phyloP scores from a whole-genome alignment of 257 asterid species.

The Penstemon eatonii region DNA sequence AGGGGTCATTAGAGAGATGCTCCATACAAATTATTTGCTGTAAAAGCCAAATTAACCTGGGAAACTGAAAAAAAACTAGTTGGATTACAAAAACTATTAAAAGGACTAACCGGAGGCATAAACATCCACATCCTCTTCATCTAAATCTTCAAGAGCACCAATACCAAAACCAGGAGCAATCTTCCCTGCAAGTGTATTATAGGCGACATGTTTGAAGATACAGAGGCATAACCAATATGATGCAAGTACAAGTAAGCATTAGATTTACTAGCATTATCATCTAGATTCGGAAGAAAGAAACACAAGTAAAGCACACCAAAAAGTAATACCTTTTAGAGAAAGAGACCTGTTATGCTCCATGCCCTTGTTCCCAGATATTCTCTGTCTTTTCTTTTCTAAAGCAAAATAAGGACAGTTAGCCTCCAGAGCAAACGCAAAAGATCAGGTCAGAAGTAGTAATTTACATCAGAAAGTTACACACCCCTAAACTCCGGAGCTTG shows the following conservation, averaged over 20 bases:
- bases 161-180: conserved; percentile 93
- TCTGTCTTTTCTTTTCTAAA: conserved; percentile 76
- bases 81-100: conserved; percentile 12
- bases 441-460: conserved; percentile 15
- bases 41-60: conserved; percentile 18
- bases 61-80: conserved; percentile 17
- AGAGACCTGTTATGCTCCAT: conserved; percentile 45
- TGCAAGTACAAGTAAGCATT: not conserved
- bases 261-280: not conserved
- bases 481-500: conserved; percentile 99
- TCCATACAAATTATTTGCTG: not conserved
- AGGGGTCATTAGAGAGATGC: not conserved
- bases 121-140: conserved; percentile 92
- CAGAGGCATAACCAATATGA: not conserved
- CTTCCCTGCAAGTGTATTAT: conserved; percentile 56
- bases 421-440: not conserved
- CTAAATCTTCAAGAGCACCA: conserved; percentile 96
- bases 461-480: conserved; percentile 38
- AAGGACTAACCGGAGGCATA: conserved; percentile 67
- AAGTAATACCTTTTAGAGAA: conserved; percentile 53
- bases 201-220: conserved; percentile 28
- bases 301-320: not conserved
- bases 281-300: conserved; percentile 4
- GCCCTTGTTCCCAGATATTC: conserved; percentile 51
- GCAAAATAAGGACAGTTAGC: conserved; percentile 22